phyloP scores from a whole-genome alignment of 345 rosid species.

The Citrus maxima region DNA sequence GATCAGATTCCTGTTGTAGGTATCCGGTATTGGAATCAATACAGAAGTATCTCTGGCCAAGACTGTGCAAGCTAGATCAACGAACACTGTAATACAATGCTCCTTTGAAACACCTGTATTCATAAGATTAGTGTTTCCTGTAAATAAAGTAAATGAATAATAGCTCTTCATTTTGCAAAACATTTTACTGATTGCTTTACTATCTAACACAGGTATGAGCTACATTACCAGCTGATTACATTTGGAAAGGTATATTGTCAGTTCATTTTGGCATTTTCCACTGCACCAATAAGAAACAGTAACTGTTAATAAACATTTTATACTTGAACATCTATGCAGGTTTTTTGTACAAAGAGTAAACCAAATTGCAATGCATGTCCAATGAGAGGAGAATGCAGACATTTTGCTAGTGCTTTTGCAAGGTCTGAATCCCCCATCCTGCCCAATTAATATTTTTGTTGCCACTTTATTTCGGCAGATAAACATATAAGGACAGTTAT shows the following conservation, averaged over 20 bases:
- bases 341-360: constrained; percentile 85
- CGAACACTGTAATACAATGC: constrained; percentile 59
- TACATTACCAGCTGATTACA: constrained; percentile 93
- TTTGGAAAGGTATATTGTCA: constrained; percentile 81
- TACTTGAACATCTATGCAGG: constrained; percentile 52
- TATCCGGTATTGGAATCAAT: constrained; percentile 86
- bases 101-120: constrained; percentile 6
- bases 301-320: background rate
- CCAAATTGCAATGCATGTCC: constrained; percentile 99
- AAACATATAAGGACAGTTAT: background rate
- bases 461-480: background rate
- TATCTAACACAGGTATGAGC: constrained; percentile 65
- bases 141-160: background rate
- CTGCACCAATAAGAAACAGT: background rate
- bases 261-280: constrained; percentile 6
- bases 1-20: constrained; percentile 37
- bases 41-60: constrained; percentile 95
- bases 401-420: constrained; percentile 97
- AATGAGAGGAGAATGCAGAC: constrained; percentile 95
- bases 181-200: constrained; percentile 18
- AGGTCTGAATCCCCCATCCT: constrained; percentile 48
- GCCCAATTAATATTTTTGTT: background rate
- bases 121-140: background rate
- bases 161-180: background rate
- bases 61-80: constrained; percentile 93